Percentiles rank a stretch among this genome's conserved stretches.
These are phyloP conservation scores for Geotrichum siamense DNA, from an alignment of 1,139 yeast species.

Conservation along the genomic window DNA sequence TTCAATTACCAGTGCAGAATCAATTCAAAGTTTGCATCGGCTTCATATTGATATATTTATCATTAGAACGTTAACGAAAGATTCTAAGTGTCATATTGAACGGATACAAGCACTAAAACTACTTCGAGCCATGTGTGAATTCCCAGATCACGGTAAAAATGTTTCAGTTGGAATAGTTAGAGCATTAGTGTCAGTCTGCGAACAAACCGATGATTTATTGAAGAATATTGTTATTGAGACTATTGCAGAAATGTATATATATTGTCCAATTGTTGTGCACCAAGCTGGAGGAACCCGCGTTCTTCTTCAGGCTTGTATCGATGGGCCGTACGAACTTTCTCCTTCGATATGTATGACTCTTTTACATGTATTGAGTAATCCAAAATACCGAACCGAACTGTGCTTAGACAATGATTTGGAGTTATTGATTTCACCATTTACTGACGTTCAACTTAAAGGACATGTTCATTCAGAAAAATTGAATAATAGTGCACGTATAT, in stretches of 20 bases:
- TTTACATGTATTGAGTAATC: slow-evolving; percentile 52
- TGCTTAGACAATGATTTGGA: slow-evolving; percentile 52
- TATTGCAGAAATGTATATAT: slow-evolving; percentile 57
- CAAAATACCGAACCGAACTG: slow-evolving; percentile 43
- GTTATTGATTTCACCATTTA: slow-evolving; percentile 56
- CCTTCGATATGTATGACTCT: slow-evolving; percentile 51
- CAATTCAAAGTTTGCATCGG: slow-evolving; percentile 41
- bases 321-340: slow-evolving; percentile 56
- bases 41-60: slow-evolving; percentile 56
- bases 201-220: slow-evolving; percentile 51
- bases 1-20: slow-evolving; percentile 48
- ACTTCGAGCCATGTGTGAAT: slow-evolving; percentile 53
- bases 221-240: slow-evolving; percentile 58
- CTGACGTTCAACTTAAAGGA: slow-evolving; percentile 45
- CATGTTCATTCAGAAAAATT: slow-evolving; percentile 48
- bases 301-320: slow-evolving; percentile 51
- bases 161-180: slow-evolving; percentile 62
- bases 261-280: slow-evolving; percentile 53
- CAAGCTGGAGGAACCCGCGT: slow-evolving; percentile 60
- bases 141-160: slow-evolving; percentile 47
- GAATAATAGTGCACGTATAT: slow-evolving; percentile 54
- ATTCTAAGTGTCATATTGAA: slow-evolving; percentile 49
- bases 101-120: slow-evolving; percentile 74
- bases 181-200: slow-evolving; percentile 66
- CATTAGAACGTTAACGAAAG: slow-evolving; percentile 56